Base-by-base conservation (phyloP, 2,329 filamentous ascomycete genomes). In the Clarireedia homoeocarpa region DNA sequence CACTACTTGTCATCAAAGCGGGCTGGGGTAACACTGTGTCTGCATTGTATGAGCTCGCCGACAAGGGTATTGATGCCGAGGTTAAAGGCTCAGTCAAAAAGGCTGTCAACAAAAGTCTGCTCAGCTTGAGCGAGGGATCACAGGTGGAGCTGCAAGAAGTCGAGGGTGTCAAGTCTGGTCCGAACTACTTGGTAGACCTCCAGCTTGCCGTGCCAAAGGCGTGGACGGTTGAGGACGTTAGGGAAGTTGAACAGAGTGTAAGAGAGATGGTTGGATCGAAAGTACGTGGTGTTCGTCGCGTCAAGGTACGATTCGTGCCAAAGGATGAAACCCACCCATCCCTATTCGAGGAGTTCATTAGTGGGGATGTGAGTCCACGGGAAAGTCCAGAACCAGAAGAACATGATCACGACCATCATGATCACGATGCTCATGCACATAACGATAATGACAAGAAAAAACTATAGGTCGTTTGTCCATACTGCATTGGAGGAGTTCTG, bases 111-210 rank as follows among this genome's bases (percentile, higher is more conserved):
- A 81, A 80, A 63, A 82, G 80, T 4, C 72, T 94, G 20, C 73
- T 72, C 15, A 74, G 75, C 5, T 66, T 86, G 20, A 70, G 71
- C 51, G 74, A 79, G 51, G 75, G 81, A 49, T 74, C 80, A 48
- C 73, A 84, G 54, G 78, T 91, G 7, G 83, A 89, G 66, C 74
- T 96, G 47, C 81, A 86, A 46, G 86, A 89, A 46, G 81, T 97
- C 3, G 88, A 90, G 62, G 94, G 94, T 54, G 81, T 96, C 72
- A 99, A 99, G 74, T 94, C 90, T 3, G 94, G 94, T 30, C 94
- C 96, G 71, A 99, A 96, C 74, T 96, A 95, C 70, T 77, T 97
- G 30, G 85, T 97, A 64, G 94, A 97, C 65, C 71, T 99, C 6
- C 91, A 96, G 70, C 73, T 97, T 59, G 87, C 83, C 2, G 88